Base-by-base conservation (phyloP, 495 filamentous ascomycete genomes). In the Parathielavia hyrcaniae region DNA sequence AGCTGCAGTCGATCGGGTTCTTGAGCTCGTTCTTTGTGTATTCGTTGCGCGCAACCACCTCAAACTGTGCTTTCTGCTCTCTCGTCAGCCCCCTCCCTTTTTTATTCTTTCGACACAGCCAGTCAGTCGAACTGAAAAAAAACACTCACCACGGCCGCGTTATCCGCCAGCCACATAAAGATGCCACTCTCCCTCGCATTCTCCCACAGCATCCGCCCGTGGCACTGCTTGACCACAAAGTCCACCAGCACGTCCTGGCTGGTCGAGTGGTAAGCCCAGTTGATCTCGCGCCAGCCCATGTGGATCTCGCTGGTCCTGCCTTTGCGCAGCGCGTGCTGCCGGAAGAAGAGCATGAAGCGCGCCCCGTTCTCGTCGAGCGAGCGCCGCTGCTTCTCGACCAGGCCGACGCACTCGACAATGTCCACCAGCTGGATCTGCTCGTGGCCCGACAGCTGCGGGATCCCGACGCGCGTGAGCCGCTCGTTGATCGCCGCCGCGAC, bases 241-340 rank as follows among this genome's bases (percentile, higher is more conserved):
- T 97, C 91, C 1, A 89, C 73, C 9, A 99, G 75, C 43, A 97
- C 93, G 67, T 97, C 95, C 70, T 99, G 93, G 55, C 89, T 96
- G 14, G 73, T 79, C 60, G 90, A 95, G 70, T 97, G 90, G 62
- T 86, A 92, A 20, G 92, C 95, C 91, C 92, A 97, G 48, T 87
- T 86, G 57, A 96, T 92, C 65, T 97, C 92, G 69, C 95, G 79
- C 89, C 91, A 99, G 5, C 88, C 87, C 61, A 97, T 83, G 19
- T 82, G 77, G 7, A 84, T 81, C 67, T 83, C 83, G 61, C 80
- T 81, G 9, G 81, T 75, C 64, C 84, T 79, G 30, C 79, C 77
- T 70, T 80, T 86, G 34, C 85, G 80, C 38, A 97, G 74, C 55
- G 84, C 86, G 67, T 93, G 85, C 60, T 95, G 89, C 16, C 88